phyloP scores from a whole-genome alignment of 2,329 filamentous ascomycete genomes.

The Alternaria ventricosa region DNA sequence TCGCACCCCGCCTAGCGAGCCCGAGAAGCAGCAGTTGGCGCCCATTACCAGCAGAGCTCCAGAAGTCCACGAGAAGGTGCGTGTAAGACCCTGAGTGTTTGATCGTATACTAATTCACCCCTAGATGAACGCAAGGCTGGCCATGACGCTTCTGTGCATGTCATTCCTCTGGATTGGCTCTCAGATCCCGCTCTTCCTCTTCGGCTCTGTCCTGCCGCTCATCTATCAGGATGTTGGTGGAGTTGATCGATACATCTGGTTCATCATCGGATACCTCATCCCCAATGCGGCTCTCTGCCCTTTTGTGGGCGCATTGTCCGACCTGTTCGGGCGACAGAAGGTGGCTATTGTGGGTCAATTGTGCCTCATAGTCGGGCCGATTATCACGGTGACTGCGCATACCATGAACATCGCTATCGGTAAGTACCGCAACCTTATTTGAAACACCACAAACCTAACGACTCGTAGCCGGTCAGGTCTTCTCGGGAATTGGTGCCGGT shows the following conservation, averaged over 20 bases:
- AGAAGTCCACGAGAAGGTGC: slow-evolving; percentile 35
- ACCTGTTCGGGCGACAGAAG: slow-evolving; percentile 42
- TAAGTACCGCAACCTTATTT: slow-evolving; percentile 10
- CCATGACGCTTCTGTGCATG: slow-evolving; percentile 65
- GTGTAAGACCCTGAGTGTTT: not conserved
- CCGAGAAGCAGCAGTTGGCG: slow-evolving; percentile 24
- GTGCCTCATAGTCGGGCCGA: slow-evolving; percentile 48
- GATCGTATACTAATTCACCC: not conserved
- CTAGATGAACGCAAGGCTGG: slow-evolving; percentile 49
- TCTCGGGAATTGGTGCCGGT: slow-evolving; percentile 70
- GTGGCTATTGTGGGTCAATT: slow-evolving; percentile 40
- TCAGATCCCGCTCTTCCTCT: slow-evolving; percentile 63
- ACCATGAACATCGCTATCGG: slow-evolving; percentile 42
- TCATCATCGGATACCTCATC: slow-evolving; percentile 59
- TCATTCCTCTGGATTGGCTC: slow-evolving; percentile 67
- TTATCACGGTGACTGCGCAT: slow-evolving; percentile 36
- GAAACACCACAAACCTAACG: not conserved
- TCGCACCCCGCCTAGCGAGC: slow-evolving; percentile 24
- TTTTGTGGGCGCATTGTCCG: slow-evolving; percentile 63
- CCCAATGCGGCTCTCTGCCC: slow-evolving; percentile 64
- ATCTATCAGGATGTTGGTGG: slow-evolving; percentile 69
- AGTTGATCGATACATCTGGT: slow-evolving; percentile 66
- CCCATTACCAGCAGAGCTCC: slow-evolving; percentile 21
- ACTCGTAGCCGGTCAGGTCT: slow-evolving; percentile 45
- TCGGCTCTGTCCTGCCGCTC: slow-evolving; percentile 52